Evolutionary conservation across 1,284 basidiomycete genomes (phyloP).

Genomic region (Phlebopus sp.): DNA sequence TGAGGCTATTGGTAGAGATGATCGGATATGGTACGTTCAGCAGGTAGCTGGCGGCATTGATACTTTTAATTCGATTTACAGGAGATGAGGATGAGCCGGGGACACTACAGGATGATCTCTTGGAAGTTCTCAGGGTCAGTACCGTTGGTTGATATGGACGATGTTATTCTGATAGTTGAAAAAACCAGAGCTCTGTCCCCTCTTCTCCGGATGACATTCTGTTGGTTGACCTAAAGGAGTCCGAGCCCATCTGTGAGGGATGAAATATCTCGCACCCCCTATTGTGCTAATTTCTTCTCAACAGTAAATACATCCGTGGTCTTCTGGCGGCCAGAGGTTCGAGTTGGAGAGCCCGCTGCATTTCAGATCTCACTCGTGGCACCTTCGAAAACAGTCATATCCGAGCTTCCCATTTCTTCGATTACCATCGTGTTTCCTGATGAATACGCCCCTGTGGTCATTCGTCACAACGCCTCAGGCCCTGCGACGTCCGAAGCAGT

Average conservation of each 20-base stretch:
- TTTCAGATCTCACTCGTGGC: slow-evolving; percentile 71
- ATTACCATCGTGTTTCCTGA: slow-evolving; percentile 57
- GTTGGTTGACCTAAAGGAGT: slow-evolving; percentile 60
- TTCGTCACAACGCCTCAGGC: slow-evolving; percentile 40
- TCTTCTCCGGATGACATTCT: slow-evolving; percentile 51
- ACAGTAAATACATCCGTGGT: slow-evolving; percentile 63
- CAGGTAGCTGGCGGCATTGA: not conserved
- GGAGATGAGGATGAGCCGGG: slow-evolving; percentile 45
- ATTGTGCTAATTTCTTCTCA: slow-evolving; percentile 6
- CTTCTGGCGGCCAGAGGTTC: slow-evolving; percentile 68
- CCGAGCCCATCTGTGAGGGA: slow-evolving; percentile 59
- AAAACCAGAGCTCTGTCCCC: slow-evolving; percentile 63
- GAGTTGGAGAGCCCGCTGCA: slow-evolving; percentile 57
- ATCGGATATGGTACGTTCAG: slow-evolving; percentile 62
- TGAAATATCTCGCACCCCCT: too few relatives aligned
- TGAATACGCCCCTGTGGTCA: slow-evolving; percentile 41
- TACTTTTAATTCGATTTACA: slow-evolving; percentile 1
- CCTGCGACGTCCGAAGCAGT: slow-evolving; percentile 10
- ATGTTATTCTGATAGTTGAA: slow-evolving; percentile 4
- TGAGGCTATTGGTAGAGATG: slow-evolving; percentile 78
- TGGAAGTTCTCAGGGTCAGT: slow-evolving; percentile 66
- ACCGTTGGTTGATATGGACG: not conserved
- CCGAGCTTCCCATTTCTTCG: slow-evolving; percentile 55
- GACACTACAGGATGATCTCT: slow-evolving; percentile 60
- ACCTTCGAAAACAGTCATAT: slow-evolving; percentile 43